Base-by-base conservation (phyloP, 306 rosid genomes). In the Fragaria iinumae region DNA sequence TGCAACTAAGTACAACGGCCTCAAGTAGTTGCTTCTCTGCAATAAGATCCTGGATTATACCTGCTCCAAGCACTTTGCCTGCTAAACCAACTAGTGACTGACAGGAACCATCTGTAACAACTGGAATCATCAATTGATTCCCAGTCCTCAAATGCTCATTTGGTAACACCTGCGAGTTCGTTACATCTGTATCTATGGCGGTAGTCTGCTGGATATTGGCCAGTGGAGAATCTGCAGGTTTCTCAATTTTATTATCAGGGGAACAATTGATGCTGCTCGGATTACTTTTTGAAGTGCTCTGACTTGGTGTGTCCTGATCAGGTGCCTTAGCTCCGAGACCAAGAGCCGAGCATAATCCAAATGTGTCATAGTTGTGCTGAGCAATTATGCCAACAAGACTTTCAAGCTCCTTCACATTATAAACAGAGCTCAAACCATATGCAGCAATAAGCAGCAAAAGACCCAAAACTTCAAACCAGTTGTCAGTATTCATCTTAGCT, bases 1-100 rank as follows among this genome's bases (percentile, higher is more conserved):
- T 86, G 71, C 84, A 91, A 69, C 82, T 62, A 80, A 89, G 80
- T 82, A 85, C 87, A 55, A 87, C 88, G 63, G 93, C 96, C 80
- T 73, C 86, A 3, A 86, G 38, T 48, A 64, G 25, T 65, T 80
- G 83, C 69, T 81, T 82, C 79, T 72, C 80, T 72, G 49, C 59
- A 69, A 83, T 62, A 60, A 86, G 87, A 43, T 78, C 80, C 71
- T 76, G 70, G 70, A 89, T 81, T 78, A 87, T 45, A 57, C 67
- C 90, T 83, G 85, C 17, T 8, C 36, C 44, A 72, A 6, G 27
- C 21, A 63, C 68, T 63, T 63, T 63, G 14, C 68, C 68, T 29
- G 68, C 70, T 66, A 66, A 38, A 18, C 47, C 70, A 66, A 1
- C 27, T 66, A 20, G 3, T 66, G 47, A 34, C 70, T 65, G 70